Evolutionary conservation across 345 rosid species (phyloP), one percentile per base, ranked within the genome.

Genomic region (Turritis glabra): DNA sequence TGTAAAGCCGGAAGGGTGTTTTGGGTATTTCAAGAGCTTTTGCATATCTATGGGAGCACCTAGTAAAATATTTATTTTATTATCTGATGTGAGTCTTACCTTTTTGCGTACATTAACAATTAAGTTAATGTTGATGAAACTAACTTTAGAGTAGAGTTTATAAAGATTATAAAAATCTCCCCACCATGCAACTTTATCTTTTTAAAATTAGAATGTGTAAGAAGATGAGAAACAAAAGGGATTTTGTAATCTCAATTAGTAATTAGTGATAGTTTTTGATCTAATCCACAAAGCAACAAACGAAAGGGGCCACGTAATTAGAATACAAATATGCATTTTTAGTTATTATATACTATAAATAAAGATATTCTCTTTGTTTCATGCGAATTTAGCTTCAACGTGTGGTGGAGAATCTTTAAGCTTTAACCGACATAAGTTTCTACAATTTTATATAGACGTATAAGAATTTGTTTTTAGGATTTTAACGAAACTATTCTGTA

Each of bases 1-100:
- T 69, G 69, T 64, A 82, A 66, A 60, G 82, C 81, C 74, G 46
- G 30, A 71, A 81, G 75, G 64, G 73, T 50, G 12, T 65, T 77
- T 61, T 22, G 38, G 66, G 57, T 19, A 63, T 57, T 68, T 66
- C 1, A 6, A 55, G 61, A 17, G 23, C 11, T 43, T 40, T 11
- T 11, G 53, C 66, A 18, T 50, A 62, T 71, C 69, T 30, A 23
- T 37, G 61, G 80, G 53, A 50, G 55, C 77, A 63, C 48, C 23
- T 60, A 52, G 62, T 57, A 17, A 22, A 52, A 30, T 15, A 68
- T 52, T 68, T 75, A 26, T 30, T 29, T 26, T 58, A n/a, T 46
- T 27, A 38, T 38, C 6, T 35, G 38, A 5, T 5, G 9, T 15
- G 41, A 29, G 5, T 14, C 30, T 27, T 47, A 21, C 11, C 26